Conservation (phyloP, 441 rosid species). For the Gossypium davidsonii region DNA sequence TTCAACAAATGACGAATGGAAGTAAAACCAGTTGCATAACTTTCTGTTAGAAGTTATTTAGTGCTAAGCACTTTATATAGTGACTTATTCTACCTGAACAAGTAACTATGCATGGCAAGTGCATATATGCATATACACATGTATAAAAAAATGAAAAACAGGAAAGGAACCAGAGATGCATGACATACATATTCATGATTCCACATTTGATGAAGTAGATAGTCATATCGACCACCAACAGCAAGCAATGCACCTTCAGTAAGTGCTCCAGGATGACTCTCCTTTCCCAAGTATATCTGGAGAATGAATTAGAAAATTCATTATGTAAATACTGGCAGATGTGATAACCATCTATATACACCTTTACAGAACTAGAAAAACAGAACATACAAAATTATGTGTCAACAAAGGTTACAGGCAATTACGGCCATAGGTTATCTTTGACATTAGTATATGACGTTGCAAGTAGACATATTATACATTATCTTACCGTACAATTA, state of each 20-base stretch:
- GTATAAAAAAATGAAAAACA: conserved; percentile 4
- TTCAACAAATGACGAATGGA: not conserved
- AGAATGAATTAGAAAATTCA: conserved; percentile 10
- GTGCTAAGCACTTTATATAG: not conserved
- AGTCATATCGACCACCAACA: conserved; percentile 90
- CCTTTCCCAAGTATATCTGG: conserved; percentile 68
- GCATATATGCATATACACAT: not conserved
- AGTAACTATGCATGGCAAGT: not conserved
- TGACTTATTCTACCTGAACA: not conserved
- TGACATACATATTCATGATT: conserved; percentile 57
- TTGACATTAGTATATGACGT: not conserved
- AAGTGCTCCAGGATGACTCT: conserved; percentile 60
- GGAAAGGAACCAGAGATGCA: conserved; percentile 18
- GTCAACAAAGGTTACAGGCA: not conserved
- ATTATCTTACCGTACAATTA: not conserved
- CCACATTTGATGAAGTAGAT: conserved; percentile 75
- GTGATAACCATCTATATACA: not conserved
- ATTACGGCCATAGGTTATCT: not conserved
- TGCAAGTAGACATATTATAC: not conserved
- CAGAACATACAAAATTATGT: not conserved
- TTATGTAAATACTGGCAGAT: not conserved
- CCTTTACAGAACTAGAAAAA: not conserved
- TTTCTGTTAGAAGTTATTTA: not conserved
- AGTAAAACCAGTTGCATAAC: not conserved
- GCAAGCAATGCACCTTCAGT: conserved; percentile 78